Evolutionary conservation across 495 filamentous ascomycete species (phyloP), one percentile per base, ranked within the genome.

Genomic region (Opeltia flavorubescens): DNA sequence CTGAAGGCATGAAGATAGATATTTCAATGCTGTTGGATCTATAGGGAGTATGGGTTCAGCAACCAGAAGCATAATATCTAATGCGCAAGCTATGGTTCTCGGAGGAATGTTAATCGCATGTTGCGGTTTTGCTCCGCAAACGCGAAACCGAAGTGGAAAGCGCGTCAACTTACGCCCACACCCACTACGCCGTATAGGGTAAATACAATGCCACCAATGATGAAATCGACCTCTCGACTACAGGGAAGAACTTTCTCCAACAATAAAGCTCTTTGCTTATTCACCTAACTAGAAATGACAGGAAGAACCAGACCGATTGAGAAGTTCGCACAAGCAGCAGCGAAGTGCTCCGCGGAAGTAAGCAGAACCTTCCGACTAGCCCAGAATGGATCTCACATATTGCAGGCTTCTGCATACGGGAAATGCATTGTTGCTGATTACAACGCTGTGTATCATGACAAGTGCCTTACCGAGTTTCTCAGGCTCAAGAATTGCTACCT

Each of bases 401-500:
- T 48, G 43, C 55, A 96, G 89, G 80, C 83, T 43, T 71, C 86
- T 6, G 72, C 74, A 13, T 99, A 96, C 56, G 91, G 91, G 43
- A 88, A 88, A 71, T 99, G 91, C 60, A 77, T 99, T 48, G 70
- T 91, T 28, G 76, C 76, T 7, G 89, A 99, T 59, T 96, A 93
- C 64, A 89, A 88, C 57, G 77, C 85, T 20, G 77, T 95, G 4
- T 74, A 89, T 52, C 94, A 94, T 54, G 86, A 95, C 61, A 87
- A 89, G 69, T 99, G 91, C 57, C 69, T 71, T 2, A 77, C 76
- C 42, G 86, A 95, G 58, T 96, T 99, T 50, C 63, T 94, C 62
- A 76, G 64, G 52, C 61, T 96, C 42, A 94, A 94, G 62, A 71
- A 95, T 50, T 99, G 91, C 62, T 89, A 83, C 55, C 51, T 91